Conservation (phyloP, 2,329 filamentous ascomycete genomes). For the Hypoxylon sp. region DNA sequence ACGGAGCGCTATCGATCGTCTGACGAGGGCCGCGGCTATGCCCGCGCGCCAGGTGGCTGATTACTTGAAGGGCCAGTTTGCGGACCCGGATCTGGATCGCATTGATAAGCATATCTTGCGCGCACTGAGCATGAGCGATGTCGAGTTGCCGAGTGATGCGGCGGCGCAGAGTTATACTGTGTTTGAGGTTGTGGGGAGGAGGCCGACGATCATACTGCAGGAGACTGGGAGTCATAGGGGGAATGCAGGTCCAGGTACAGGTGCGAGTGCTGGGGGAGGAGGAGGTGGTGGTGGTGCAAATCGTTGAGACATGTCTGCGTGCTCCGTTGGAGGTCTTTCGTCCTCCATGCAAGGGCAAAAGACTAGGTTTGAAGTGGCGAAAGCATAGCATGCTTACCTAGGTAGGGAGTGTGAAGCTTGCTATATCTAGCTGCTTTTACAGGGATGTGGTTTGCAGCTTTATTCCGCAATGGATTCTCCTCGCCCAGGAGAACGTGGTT, state of each 20-base stretch:
- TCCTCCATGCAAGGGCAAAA: neutral
- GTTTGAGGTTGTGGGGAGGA: conserved; percentile 48
- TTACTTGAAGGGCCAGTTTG: conserved; percentile 47
- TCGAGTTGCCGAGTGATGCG: conserved; percentile 42
- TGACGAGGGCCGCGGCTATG: conserved; percentile 48
- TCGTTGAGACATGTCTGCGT: neutral
- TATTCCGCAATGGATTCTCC: neutral
- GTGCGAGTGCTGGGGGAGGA: neutral
- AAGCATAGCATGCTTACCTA: neutral
- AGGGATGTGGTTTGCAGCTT: neutral
- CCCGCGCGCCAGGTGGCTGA: conserved; percentile 46
- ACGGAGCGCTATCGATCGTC: conserved; percentile 45
- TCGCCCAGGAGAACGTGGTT: neutral
- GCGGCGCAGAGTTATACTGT: conserved; percentile 30
- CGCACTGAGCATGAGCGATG: conserved; percentile 49
- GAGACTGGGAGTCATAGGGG: neutral
- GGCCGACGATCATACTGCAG: conserved; percentile 47
- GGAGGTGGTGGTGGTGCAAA: neutral
- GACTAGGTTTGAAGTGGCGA: neutral
- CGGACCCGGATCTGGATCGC: conserved; percentile 47
- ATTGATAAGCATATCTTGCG: conserved; percentile 51
- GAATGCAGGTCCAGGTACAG: neutral
- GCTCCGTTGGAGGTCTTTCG: neutral
- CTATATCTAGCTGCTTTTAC: neutral
- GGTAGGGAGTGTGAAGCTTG: neutral